These are phyloP conservation scores for Wickerhamiella pararugosa DNA, from an alignment of 1,139 yeast genomes.

Conservation along the genomic window DNA sequence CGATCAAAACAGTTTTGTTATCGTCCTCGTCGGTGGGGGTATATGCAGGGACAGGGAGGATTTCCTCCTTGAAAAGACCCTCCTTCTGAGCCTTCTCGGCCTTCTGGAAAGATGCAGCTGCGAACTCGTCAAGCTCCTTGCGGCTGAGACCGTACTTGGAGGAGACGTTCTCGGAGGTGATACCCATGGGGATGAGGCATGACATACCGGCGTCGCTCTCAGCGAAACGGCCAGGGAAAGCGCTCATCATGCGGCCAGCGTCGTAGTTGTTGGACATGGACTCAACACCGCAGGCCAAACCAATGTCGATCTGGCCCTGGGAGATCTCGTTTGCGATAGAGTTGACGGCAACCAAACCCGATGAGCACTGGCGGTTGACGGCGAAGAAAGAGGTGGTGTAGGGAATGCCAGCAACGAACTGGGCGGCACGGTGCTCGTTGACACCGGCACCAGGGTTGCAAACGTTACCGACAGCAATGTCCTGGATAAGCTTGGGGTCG, in stretches of 20 bases:
- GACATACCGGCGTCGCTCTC: constrained; percentile 37
- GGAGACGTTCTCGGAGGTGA: constrained; percentile 69
- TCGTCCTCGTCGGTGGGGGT: constrained; percentile 28
- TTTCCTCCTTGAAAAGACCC: constrained; percentile 77
- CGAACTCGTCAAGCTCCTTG: constrained; percentile 30
- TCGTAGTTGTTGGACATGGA: constrained; percentile 82
- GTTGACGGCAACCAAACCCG: constrained; percentile 81
- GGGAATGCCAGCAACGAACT: constrained; percentile 59
- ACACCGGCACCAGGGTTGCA: constrained; percentile 86
- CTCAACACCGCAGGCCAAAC: constrained; percentile 86
- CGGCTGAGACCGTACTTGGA: constrained; percentile 28
- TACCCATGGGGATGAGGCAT: constrained; percentile 84
- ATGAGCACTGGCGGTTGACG: constrained; percentile 85
- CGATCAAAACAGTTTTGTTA: constrained; percentile 33
- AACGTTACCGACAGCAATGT: constrained; percentile 78
- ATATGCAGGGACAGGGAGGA: constrained; percentile 49
- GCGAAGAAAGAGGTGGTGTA: constrained; percentile 62
- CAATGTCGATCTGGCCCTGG: constrained; percentile 79
- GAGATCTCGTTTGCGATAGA: constrained; percentile 80
- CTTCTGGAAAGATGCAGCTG: constrained; percentile 35
- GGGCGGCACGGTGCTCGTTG: constrained; percentile 74
- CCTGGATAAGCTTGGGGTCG: constrained; percentile 60
- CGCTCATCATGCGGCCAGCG: constrained; percentile 44
- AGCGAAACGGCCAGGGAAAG: constrained; percentile 39
- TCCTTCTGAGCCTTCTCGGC: constrained; percentile 57